Evolutionary conservation across 2,329 filamentous ascomycete species (phyloP).

Genomic region (Claviceps purpurea): DNA sequence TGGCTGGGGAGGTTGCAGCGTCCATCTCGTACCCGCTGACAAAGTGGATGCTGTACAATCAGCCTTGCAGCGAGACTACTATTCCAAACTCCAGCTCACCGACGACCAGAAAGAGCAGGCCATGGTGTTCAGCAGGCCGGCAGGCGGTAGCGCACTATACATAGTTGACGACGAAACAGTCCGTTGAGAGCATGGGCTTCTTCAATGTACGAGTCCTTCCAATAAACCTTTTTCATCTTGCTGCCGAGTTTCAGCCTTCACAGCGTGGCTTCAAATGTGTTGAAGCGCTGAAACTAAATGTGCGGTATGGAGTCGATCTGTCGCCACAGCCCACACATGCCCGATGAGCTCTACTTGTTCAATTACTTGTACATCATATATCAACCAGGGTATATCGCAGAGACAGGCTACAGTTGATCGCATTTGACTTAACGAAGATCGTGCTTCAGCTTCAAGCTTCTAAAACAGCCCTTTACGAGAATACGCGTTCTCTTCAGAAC

Average conservation of each 20-base stretch:
- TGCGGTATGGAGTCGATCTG: no score
- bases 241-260: not conserved
- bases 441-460: no score
- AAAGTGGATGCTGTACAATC: slow-evolving; percentile 66
- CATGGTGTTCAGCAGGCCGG: slow-evolving; percentile 80
- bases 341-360: no score
- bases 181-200: not conserved
- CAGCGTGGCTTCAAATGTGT: not conserved
- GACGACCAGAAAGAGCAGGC: slow-evolving; percentile 64
- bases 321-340: no score
- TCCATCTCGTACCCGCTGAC: slow-evolving; percentile 78
- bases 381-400: no score
- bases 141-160: slow-evolving; percentile 53
- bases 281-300: no score
- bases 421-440: no score
- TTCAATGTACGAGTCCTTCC: not conserved
- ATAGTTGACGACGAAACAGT: slow-evolving; percentile 20
- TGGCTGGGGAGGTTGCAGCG: slow-evolving; percentile 92
- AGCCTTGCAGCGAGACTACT: slow-evolving; percentile 73
- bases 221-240: not conserved
- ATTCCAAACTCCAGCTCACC: slow-evolving; percentile 49
- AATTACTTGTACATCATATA: no score
- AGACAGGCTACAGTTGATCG: no score
- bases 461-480: no score
- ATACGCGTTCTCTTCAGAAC: no score